Conservation (phyloP, 2,329 filamentous ascomycete species). For the Cercospora berteroae region DNA sequence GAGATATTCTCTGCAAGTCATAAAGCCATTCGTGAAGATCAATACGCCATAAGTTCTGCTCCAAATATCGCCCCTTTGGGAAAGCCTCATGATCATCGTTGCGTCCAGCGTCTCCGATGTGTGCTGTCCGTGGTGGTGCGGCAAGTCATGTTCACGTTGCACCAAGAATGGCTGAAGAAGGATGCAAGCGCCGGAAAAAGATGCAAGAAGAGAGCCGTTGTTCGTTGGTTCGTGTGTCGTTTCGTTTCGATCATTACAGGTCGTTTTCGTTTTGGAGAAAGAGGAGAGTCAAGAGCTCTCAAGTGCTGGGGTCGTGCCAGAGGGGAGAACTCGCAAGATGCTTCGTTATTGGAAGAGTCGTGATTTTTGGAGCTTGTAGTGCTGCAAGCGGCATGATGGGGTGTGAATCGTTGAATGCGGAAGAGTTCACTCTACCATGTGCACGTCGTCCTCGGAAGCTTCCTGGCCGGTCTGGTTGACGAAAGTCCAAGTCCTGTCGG, state of each 20-base stretch:
- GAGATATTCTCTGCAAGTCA: not conserved
- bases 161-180: not conserved
- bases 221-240: not conserved
- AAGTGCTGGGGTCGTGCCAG: not conserved
- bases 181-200: not conserved
- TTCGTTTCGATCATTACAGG: not conserved
- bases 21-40: not conserved
- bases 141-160: not conserved
- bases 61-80: not conserved
- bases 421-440: not conserved
- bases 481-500: not conserved
- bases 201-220: not conserved
- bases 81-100: not conserved
- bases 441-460: not conserved
- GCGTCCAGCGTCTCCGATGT: not conserved
- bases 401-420: not conserved
- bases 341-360: not conserved
- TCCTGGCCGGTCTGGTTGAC: constrained; percentile 1
- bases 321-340: not conserved
- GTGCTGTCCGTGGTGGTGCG: not conserved
- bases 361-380: not conserved
- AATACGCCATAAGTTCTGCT: not conserved
- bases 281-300: not conserved
- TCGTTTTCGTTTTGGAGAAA: not conserved
- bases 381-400: not conserved